phyloP scores from a whole-genome alignment of 768 basidiomycete genomes.

The Leucosporidium scottii region DNA sequence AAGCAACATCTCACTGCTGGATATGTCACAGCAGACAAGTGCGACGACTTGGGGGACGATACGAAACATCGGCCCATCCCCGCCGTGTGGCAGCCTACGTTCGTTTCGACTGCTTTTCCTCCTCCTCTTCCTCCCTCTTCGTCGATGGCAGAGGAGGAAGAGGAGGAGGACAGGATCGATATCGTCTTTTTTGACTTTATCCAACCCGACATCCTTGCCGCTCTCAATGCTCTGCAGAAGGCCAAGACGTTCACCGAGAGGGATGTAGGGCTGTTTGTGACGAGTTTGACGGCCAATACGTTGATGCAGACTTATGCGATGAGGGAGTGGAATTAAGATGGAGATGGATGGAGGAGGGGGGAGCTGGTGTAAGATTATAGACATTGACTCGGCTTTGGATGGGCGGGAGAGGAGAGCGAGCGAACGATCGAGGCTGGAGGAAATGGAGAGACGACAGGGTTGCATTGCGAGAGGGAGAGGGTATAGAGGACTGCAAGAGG shows the following conservation, averaged over 20 bases:
- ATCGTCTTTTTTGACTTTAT: constrained; percentile 72
- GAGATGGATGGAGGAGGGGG: too few species aligned
- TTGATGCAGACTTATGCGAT: constrained; percentile 56
- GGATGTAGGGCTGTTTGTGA: constrained; percentile 55
- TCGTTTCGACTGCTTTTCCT: constrained; percentile 55
- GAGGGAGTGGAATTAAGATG: not conserved
- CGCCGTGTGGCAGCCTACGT: constrained; percentile 50
- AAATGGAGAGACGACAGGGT: too few species aligned
- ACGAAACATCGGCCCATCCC: constrained; percentile 57
- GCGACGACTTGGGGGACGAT: constrained; percentile 71
- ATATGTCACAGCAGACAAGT: constrained; percentile 58
- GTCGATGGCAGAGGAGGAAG: constrained; percentile 27
- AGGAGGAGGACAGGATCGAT: constrained; percentile 53
- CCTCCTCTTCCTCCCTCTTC: too few species aligned
- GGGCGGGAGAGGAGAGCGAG: too few species aligned
- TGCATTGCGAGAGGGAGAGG: too few species aligned
- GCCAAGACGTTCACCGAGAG: constrained; percentile 49
- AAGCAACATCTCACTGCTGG: constrained; percentile 55
- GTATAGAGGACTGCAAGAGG: too few species aligned
- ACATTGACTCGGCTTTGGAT: too few species aligned
- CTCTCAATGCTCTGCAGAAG: constrained; percentile 53
- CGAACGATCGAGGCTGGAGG: too few species aligned
- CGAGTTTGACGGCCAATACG: constrained; percentile 48
- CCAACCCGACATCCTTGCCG: constrained; percentile 44
- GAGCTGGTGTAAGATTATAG: too few species aligned